Conservation (phyloP, 73 alveolate genomes). For the Symbiodinium pilosum region DNA sequence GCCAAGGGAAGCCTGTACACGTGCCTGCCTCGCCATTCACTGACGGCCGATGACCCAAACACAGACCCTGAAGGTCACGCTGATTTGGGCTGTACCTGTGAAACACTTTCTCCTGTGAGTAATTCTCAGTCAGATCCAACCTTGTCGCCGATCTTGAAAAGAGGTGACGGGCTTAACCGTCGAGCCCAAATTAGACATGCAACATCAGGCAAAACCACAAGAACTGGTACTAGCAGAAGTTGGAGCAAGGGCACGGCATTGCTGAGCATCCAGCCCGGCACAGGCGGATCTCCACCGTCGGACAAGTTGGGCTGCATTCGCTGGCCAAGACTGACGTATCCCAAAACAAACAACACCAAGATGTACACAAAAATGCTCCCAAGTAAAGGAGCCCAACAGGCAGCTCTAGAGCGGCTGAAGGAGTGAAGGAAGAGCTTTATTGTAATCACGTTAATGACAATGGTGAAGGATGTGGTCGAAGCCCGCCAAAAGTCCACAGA, state of each 20-base stretch:
- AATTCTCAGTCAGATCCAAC: neutral
- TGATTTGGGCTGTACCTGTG: neutral
- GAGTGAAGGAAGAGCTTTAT: neutral
- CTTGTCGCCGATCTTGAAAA: constrained; percentile 5
- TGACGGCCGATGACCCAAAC: too few species aligned
- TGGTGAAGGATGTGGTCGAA: constrained; percentile 36
- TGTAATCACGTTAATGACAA: neutral
- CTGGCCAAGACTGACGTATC: neutral
- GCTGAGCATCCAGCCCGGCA: constrained; percentile 74
- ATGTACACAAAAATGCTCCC: neutral
- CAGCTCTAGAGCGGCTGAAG: neutral
- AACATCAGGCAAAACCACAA: constrained; percentile 14
- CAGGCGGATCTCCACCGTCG: constrained; percentile 24
- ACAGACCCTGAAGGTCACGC: too few species aligned
- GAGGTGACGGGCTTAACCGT: constrained; percentile 44
- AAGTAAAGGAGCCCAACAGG: neutral
- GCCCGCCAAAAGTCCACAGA: constrained; percentile 46
- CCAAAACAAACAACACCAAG: neutral
- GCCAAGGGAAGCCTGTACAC: too few species aligned
- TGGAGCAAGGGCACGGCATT: neutral
- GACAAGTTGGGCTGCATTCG: constrained; percentile 61
- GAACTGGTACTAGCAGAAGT: neutral
- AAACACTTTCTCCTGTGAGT: neutral
- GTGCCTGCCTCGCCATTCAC: too few species aligned
- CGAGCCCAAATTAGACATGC: constrained; percentile 22